Evolutionary conservation across 2,329 filamentous ascomycete species (phyloP).

Genomic region (Monilinia fructigena): DNA sequence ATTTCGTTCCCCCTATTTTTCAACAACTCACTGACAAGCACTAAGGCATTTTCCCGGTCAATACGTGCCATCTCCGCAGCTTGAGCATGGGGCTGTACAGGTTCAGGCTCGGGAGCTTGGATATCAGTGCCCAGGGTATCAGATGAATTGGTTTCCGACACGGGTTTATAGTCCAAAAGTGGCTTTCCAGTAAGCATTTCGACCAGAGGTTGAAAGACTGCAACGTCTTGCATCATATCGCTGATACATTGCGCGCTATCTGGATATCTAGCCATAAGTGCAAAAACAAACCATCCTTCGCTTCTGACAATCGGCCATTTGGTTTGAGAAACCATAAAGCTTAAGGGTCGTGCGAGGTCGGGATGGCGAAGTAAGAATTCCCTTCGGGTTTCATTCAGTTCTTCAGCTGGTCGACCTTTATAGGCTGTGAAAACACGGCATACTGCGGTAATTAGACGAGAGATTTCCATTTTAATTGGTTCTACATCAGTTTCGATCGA

Average conservation of each 20-base stretch:
- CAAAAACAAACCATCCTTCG: slow-evolving; percentile 62
- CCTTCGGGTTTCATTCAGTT: slow-evolving; percentile 41
- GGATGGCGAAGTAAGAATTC: slow-evolving; percentile 39
- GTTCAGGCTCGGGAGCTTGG: slow-evolving; percentile 20
- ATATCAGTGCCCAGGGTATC: background rate
- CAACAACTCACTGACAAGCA: slow-evolving; percentile 56
- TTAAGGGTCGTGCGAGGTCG: slow-evolving; percentile 43
- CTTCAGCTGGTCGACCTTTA: slow-evolving; percentile 34
- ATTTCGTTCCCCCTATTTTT: slow-evolving; percentile 46
- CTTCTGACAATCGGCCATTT: slow-evolving; percentile 60
- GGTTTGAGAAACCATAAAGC: slow-evolving; percentile 54
- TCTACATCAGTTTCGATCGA: slow-evolving; percentile 49
- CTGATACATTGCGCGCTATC: slow-evolving; percentile 51
- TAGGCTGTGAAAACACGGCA: slow-evolving; percentile 55
- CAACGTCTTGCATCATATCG: slow-evolving; percentile 45
- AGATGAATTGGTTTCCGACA: slow-evolving; percentile 6
- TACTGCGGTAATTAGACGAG: slow-evolving; percentile 52
- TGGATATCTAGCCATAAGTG: slow-evolving; percentile 54
- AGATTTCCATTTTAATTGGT: slow-evolving; percentile 59
- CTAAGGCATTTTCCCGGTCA: slow-evolving; percentile 61
- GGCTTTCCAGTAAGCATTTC: slow-evolving; percentile 51
- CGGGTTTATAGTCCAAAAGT: slow-evolving; percentile 30
- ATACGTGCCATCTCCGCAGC: slow-evolving; percentile 49
- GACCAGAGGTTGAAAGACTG: slow-evolving; percentile 47
- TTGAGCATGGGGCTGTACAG: slow-evolving; percentile 33